Evolutionary conservation across 768 basidiomycete species (phyloP).

Genomic region (Auriculariales sp.): DNA sequence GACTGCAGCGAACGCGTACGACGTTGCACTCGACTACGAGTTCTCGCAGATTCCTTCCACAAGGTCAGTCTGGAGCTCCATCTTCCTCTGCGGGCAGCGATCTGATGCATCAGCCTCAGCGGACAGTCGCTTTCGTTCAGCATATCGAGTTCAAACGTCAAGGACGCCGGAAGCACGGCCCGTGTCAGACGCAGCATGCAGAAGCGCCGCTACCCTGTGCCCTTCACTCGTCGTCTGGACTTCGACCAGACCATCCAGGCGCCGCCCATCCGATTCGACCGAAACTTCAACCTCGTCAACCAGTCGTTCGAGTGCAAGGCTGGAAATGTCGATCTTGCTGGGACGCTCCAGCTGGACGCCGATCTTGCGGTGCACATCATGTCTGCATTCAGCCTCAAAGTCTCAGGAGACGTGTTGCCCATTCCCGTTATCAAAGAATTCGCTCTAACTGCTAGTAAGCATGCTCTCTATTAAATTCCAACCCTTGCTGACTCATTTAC

Average conservation of each 20-base stretch:
- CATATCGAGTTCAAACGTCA: background rate
- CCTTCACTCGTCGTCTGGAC: background rate
- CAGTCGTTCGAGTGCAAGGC: constrained; percentile 13
- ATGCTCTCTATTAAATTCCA: background rate
- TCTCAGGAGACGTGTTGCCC: constrained; percentile 10
- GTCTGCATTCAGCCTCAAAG: constrained; percentile 12
- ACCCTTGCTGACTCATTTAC: constrained; percentile 4
- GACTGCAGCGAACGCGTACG: constrained; percentile 17
- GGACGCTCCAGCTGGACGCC: constrained; percentile 10
- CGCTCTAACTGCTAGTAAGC: constrained; percentile 20
- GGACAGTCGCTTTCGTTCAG: background rate
- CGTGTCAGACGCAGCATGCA: background rate
- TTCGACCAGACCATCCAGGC: constrained; percentile 6
- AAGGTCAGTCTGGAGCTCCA: background rate
- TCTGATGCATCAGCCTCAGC: background rate
- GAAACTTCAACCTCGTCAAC: constrained; percentile 19
- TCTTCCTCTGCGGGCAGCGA: background rate
- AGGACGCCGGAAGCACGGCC: background rate
- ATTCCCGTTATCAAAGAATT: constrained; percentile 22
- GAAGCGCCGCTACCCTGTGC: too few species aligned
- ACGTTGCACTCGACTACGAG: constrained; percentile 26
- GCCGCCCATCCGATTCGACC: constrained; percentile 17
- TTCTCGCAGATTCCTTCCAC: constrained; percentile 12
- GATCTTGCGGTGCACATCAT: constrained; percentile 19
- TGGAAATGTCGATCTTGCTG: background rate